Evolutionary conservation across 1,139 yeast species (phyloP), one percentile per base, ranked within the genome.

Genomic region (Debaryomycetaceae sp.): DNA sequence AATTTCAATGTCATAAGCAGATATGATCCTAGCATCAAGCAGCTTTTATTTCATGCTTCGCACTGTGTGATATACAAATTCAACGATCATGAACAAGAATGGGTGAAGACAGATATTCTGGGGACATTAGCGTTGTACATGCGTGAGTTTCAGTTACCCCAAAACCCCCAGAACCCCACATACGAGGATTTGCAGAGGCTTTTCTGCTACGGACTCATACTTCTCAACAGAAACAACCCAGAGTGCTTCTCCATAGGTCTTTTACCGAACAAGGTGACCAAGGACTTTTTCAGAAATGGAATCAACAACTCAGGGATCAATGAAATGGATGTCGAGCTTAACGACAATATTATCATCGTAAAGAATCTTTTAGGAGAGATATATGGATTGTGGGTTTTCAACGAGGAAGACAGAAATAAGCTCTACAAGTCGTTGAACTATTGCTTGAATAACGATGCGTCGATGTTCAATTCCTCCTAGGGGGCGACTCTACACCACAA

Each of bases 301-400:
- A 47, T 70, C 59, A 44, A 79, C 67, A 40, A 64, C 65, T 43
- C 71, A 31, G 65, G 75, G 5, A 76, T 79, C 30, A 48, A 53
- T 38, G 66, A 61, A 38, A 80, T 88, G 80, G 85, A 83, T 40
- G 84, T 84, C 31, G 95, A 87, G 50, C 72, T 83, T 46, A 86
- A 85, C 51, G 95, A 84, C 48, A 85, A 85, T 37, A 75, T 89
- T 53, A 80, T 91, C 38, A 89, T 91, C 56, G 78, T 89, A 22
- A 85, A 85, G 58, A 84, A 83, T 48, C 65, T 84, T 33, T 70
- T 81, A 40, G 94, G 88, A 9, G 88, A 83, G 36, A 86, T 89
- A 41, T 89, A 79, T 58, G 97, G 98, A 1, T 69, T 91, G 41
- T 91, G 97, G 97, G 75, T 89, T 17, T 89, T 86, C 57, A 81